Conservation (phyloP, 2,329 filamentous ascomycete species). For the Aureobasidium sp. region DNA sequence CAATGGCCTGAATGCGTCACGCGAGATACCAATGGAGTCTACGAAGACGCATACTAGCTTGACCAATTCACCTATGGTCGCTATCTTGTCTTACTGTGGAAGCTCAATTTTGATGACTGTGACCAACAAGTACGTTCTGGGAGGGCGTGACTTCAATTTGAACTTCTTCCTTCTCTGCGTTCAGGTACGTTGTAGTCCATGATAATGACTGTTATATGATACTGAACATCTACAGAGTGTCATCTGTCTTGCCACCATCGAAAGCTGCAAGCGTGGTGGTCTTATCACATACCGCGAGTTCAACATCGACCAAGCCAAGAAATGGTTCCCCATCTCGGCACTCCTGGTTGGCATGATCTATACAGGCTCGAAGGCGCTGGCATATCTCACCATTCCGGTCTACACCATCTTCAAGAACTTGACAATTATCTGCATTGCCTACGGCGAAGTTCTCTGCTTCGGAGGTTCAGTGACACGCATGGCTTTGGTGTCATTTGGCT, state of each 20-base stretch:
- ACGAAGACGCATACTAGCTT: background rate
- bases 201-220: background rate
- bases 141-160: conserved; percentile 82
- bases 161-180: conserved; percentile 91
- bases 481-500: conserved; percentile 82
- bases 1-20: background rate
- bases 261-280: conserved; percentile 69
- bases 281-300: conserved; percentile 79
- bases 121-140: conserved; percentile 98
- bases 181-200: conserved; percentile 39
- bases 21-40: background rate
- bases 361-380: conserved; percentile 88
- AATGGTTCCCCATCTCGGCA: conserved; percentile 95
- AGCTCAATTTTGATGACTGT: conserved; percentile 98
- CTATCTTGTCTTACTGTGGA: conserved; percentile 83
- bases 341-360: conserved; percentile 99
- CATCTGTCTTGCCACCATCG: conserved; percentile 79
- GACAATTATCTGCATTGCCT: conserved; percentile 97
- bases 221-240: conserved; percentile 54
- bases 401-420: conserved; percentile 99
- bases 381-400: conserved; percentile 93
- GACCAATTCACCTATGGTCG: conserved; percentile 36
- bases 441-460: conserved; percentile 97
- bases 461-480: conserved; percentile 83
- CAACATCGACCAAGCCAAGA: conserved; percentile 79